phyloP scores from a whole-genome alignment of 306 rosid genomes.

The Malus fusca region DNA sequence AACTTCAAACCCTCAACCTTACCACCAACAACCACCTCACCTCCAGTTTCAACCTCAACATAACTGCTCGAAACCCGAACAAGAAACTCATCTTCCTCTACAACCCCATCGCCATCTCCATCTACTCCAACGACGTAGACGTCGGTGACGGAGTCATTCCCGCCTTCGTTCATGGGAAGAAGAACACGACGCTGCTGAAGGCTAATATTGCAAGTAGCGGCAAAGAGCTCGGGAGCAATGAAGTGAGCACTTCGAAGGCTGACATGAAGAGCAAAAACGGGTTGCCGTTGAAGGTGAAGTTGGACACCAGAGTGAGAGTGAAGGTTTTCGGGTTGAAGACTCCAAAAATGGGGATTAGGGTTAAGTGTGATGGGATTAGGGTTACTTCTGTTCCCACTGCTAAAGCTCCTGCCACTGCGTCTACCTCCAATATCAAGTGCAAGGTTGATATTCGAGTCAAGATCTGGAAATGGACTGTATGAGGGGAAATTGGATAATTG shows the following conservation, averaged over 20 bases:
- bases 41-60: slow-evolving; percentile 34
- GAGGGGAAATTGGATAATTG: not conserved
- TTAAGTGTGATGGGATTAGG: slow-evolving; percentile 59
- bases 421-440: slow-evolving; percentile 55
- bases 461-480: slow-evolving; percentile 98
- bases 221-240: slow-evolving; percentile 16
- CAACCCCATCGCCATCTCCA: slow-evolving; percentile 19
- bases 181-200: slow-evolving; percentile 60
- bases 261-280: slow-evolving; percentile 59
- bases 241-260: slow-evolving; percentile 29
- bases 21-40: slow-evolving; percentile 27
- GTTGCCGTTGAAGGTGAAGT: slow-evolving; percentile 42
- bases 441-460: slow-evolving; percentile 59
- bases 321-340: slow-evolving; percentile 55
- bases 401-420: slow-evolving; percentile 60
- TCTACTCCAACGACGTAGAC: slow-evolving; percentile 28
- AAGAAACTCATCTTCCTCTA: slow-evolving; percentile 40
- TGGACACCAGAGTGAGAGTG: slow-evolving; percentile 69
- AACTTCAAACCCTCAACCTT: slow-evolving; percentile 27
- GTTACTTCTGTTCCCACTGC: slow-evolving; percentile 47
- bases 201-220: slow-evolving; percentile 30
- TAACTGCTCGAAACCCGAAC: slow-evolving; percentile 47
- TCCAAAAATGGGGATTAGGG: slow-evolving; percentile 57
- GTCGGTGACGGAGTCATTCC: slow-evolving; percentile 39
- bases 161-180: slow-evolving; percentile 46